Conservation (phyloP, 2,329 filamentous ascomycete species). For the Harringtonia aguacate region DNA sequence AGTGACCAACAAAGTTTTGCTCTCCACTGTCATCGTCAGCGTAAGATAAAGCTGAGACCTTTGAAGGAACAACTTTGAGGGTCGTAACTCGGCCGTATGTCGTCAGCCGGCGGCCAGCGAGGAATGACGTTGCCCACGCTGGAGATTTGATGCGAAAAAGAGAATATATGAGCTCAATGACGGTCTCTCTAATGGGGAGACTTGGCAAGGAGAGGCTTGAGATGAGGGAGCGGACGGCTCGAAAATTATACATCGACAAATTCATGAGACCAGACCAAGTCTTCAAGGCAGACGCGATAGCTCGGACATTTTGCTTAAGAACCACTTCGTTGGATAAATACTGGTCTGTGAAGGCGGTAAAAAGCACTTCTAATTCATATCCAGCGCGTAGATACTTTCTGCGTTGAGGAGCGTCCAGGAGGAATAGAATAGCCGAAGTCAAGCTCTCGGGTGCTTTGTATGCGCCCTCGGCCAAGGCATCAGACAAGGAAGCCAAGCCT, state of each 20-base stretch:
- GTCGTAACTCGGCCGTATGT: constrained; percentile 94
- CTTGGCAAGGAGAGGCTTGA: constrained; percentile 51
- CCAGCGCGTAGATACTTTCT: constrained; percentile 78
- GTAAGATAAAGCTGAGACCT: constrained; percentile 34
- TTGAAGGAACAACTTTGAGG: constrained; percentile 51
- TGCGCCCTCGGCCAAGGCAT: constrained; percentile 78
- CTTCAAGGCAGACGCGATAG: constrained; percentile 83
- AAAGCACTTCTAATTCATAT: constrained; percentile 79
- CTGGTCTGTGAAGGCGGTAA: constrained; percentile 88
- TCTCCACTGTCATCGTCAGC: constrained; percentile 58
- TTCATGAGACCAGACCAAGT: constrained; percentile 90
- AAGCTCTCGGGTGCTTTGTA: constrained; percentile 91
- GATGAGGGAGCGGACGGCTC: constrained; percentile 70
- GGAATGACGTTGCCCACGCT: constrained; percentile 89
- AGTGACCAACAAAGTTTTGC: constrained; percentile 86
- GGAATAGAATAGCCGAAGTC: constrained; percentile 75
- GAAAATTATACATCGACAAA: constrained; percentile 78
- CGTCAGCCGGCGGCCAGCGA: constrained; percentile 83
- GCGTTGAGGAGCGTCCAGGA: constrained; percentile 74
- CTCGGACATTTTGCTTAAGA: constrained; percentile 78
- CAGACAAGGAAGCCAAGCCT: constrained; percentile 78
- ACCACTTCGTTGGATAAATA: constrained; percentile 46
- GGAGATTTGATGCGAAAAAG: constrained; percentile 81
- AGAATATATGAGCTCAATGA: constrained; percentile 77
- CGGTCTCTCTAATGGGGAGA: constrained; percentile 54